Base-by-base conservation (phyloP, 2,329 filamentous ascomycete species). In the Nigrospora oryzae region DNA sequence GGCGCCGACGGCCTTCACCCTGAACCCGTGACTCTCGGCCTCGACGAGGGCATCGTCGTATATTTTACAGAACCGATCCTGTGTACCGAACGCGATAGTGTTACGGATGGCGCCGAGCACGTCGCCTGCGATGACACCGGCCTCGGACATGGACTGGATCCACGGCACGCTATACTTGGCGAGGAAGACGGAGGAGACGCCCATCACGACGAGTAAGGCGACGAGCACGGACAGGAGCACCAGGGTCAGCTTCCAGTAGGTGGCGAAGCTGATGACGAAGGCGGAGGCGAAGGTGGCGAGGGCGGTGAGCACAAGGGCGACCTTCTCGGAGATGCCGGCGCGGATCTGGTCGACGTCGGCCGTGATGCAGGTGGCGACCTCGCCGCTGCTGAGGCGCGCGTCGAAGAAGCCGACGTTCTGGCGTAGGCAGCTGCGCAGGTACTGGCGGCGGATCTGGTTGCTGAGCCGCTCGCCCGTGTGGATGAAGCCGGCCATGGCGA, bases 61-160 rank as follows among this genome's bases (percentile, higher is more conserved):
- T 15, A 30, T 32, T 8, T n/a, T 13, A 5, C 38, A 28, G 10
- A 52, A 43, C 17, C n/a, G 17, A 15, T 43, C 33, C 41, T 52
- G 49, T 2, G 47, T 35, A 0, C 51, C 51, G 13, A 53, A 44
- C 5, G 47, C 51, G 11, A 37, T 17, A 8, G 46, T 46, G 37
- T 48, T 39, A 11, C 47, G n/a, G 5, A 46, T 40, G 12, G 43
- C 38, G 11, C 37, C 86, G 77, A 59, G 90, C 85, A 28, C 83
- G 75, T 59, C 91, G 85, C 4, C 86, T 85, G 17, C 86, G 83
- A 30, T 82, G 86, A 39, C 17, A 1, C 31, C 34, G 15, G 36
- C 40, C 12, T 44, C 31, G 13, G 32, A 36, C 28, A 16, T 34
- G 12, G 31, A 36, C 1, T 62, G 61, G 6, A 68, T 46, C 37